A percentile compares a stretch with the other conserved stretches of the same genome.
Conservation (phyloP, 108 stramenopile genomes). For the Nitzschia inconspicua region DNA sequence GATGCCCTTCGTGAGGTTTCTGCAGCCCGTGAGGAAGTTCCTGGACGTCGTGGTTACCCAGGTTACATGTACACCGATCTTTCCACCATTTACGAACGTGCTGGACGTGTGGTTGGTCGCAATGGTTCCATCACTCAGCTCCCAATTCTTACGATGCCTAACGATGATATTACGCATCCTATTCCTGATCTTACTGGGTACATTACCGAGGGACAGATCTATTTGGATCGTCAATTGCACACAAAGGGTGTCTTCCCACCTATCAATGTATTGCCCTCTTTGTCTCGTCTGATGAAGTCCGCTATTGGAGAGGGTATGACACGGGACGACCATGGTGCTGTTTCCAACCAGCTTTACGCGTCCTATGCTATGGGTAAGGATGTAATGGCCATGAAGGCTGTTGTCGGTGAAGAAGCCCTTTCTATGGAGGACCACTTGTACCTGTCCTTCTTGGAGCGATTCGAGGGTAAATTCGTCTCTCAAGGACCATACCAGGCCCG, state of each 20-base stretch:
- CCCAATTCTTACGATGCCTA: constrained; percentile 99
- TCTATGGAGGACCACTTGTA: constrained; percentile 99
- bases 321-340: constrained; percentile 94
- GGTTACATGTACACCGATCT: constrained; percentile 99
- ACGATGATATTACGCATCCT: constrained; percentile 99
- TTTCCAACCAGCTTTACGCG: constrained; percentile 99
- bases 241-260: constrained; percentile 99
- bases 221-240: constrained; percentile 97
- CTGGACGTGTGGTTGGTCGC: constrained; percentile 97
- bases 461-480: constrained; percentile 97
- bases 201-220: constrained; percentile 99
- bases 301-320: constrained; percentile 99
- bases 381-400: constrained; percentile 99
- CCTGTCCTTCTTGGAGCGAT: constrained; percentile 97
- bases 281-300: constrained; percentile 99
- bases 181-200: constrained; percentile 99
- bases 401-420: constrained; percentile 99
- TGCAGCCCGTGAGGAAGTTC: constrained; percentile 99
- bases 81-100: constrained; percentile 99
- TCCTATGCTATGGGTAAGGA: constrained; percentile 99
- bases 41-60: constrained; percentile 99
- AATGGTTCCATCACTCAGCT: constrained; percentile 99
- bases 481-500: constrained; percentile 99
- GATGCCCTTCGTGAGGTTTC: constrained; percentile 99
- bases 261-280: constrained; percentile 98